Conservation (phyloP, 345 rosid species). For the Raphanus sativus region DNA sequence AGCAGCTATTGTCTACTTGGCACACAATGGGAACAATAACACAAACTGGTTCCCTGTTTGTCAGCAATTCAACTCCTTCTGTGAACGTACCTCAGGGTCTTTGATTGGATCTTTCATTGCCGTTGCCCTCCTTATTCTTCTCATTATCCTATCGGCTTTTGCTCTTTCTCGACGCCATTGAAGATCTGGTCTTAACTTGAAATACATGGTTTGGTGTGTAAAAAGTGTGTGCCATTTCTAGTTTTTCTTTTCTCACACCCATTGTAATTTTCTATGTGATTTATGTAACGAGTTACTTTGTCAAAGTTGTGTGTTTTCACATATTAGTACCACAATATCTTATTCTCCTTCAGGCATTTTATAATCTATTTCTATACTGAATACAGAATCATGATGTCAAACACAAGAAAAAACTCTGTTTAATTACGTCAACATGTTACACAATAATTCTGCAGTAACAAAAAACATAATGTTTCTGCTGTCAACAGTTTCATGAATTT, state of each 20-base stretch:
- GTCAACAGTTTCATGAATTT: background rate
- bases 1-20: slow-evolving; percentile 72
- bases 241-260: background rate
- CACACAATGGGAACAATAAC: slow-evolving; percentile 68
- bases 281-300: slow-evolving; percentile 3
- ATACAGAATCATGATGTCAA: background rate
- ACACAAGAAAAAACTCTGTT: no score
- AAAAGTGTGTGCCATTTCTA: slow-evolving; percentile 13
- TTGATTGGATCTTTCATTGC: slow-evolving; percentile 69
- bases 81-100: slow-evolving; percentile 70
- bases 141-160: slow-evolving; percentile 49
- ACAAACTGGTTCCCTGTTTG: slow-evolving; percentile 77
- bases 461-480: no score
- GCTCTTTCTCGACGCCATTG: slow-evolving; percentile 56
- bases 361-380: background rate
- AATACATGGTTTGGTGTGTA: slow-evolving; percentile 23
- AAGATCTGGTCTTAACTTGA: slow-evolving; percentile 12
- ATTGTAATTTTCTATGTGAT: background rate
- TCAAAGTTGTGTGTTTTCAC: background rate
- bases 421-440: no score
- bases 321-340: background rate
- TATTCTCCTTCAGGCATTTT: background rate
- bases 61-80: slow-evolving; percentile 77
- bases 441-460: no score
- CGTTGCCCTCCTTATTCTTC: slow-evolving; percentile 39